Conservation (phyloP, 1,284 basidiomycete species). For the Rhizopogon hawkerae region DNA sequence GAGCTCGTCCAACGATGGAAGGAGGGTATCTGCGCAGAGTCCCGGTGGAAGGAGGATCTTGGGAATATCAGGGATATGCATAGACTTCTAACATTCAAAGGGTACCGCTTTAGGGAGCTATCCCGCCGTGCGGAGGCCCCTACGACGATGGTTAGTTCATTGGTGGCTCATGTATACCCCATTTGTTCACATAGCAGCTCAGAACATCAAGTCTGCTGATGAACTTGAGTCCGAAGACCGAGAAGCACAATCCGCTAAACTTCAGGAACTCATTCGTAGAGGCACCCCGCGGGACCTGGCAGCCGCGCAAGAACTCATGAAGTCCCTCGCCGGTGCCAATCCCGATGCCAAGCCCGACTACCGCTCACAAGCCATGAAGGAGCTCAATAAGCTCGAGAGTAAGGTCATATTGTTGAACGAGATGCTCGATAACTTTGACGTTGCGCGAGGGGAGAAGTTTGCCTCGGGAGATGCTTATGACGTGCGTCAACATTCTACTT, state of each 20-base stretch:
- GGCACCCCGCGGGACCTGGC: slow-evolving; percentile 94
- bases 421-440: slow-evolving; percentile 91
- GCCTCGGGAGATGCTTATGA: slow-evolving; percentile 92
- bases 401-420: slow-evolving; percentile 94
- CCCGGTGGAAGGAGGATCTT: slow-evolving; percentile 93
- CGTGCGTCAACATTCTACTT: slow-evolving; percentile 35
- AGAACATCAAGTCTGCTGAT: slow-evolving; percentile 91
- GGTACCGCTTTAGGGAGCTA: slow-evolving; percentile 81
- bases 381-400: slow-evolving; percentile 91
- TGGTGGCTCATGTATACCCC: slow-evolving; percentile 4
- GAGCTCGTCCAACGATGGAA: slow-evolving; percentile 96
- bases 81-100: slow-evolving; percentile 89
- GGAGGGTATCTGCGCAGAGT: slow-evolving; percentile 83
- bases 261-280: slow-evolving; percentile 95
- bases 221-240: slow-evolving; percentile 96
- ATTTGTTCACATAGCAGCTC: slow-evolving; percentile 1
- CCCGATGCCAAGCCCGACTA: slow-evolving; percentile 94
- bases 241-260: slow-evolving; percentile 90
- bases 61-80: slow-evolving; percentile 99
- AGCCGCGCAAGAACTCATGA: slow-evolving; percentile 98
- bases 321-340: slow-evolving; percentile 89
- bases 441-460: slow-evolving; percentile 58
- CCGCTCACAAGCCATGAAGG: slow-evolving; percentile 77
- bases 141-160: slow-evolving; percentile 39
- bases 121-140: slow-evolving; percentile 39